A percentile compares a stretch with the other conserved stretches of the same genome.
phyloP scores from a whole-genome alignment of 177 flowering plant genomes.

The Tripterygium wilfordii region DNA sequence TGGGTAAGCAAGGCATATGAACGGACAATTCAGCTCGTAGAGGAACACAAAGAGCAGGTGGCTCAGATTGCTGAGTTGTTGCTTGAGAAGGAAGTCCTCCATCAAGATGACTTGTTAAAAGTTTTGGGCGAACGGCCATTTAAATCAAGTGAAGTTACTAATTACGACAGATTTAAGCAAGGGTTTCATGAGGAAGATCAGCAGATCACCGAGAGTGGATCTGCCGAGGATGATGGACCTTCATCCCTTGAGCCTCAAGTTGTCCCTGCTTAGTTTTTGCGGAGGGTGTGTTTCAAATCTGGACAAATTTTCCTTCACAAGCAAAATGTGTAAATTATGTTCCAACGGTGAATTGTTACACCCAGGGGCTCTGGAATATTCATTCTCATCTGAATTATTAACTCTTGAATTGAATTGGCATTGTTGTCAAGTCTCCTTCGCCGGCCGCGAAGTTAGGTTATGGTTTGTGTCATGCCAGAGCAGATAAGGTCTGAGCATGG shows the following conservation, averaged over 20 bases:
- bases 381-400: too few species aligned
- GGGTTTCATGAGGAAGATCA: constrained; percentile 64
- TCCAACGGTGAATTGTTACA: too few species aligned
- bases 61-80: constrained; percentile 78
- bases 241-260: constrained; percentile 46
- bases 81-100: constrained; percentile 87
- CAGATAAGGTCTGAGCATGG: too few species aligned
- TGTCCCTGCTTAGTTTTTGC: constrained; percentile 38
- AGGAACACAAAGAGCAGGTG: constrained; percentile 74
- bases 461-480: too few species aligned
- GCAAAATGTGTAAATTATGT: too few species aligned
- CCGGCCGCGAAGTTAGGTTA: too few species aligned
- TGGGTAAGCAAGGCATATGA: constrained; percentile 76
- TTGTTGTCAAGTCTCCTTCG: too few species aligned
- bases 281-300: background rate
- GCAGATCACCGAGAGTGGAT: constrained; percentile 14
- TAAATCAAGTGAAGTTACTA: constrained; percentile 54
- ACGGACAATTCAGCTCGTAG: constrained; percentile 55
- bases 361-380: too few species aligned
- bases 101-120: constrained; percentile 71
- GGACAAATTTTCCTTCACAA: background rate
- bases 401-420: too few species aligned
- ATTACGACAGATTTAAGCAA: constrained; percentile 68
- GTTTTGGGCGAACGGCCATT: constrained; percentile 86
- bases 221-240: constrained; percentile 38